Conservation (phyloP, 2,329 filamentous ascomycete genomes). For the Ceratocystis destructans region DNA sequence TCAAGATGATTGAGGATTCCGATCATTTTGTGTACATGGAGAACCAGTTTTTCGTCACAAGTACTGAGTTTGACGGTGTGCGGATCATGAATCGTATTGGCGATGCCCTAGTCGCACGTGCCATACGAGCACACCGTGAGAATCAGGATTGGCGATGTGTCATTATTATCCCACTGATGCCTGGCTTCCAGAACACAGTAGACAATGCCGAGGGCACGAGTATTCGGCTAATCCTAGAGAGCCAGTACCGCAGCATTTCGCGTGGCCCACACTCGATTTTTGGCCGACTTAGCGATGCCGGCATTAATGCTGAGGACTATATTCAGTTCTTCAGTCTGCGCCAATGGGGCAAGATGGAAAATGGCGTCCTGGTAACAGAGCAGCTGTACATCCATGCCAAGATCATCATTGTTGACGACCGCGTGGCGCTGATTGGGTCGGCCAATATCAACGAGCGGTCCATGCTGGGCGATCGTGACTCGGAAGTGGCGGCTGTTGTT, state of each 20-base stretch:
- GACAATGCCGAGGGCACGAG: conserved; percentile 89
- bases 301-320: conserved; percentile 87
- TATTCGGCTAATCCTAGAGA: conserved; percentile 90
- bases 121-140: conserved; percentile 69
- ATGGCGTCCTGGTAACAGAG: conserved; percentile 76
- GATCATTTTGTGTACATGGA: conserved; percentile 98
- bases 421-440: conserved; percentile 84
- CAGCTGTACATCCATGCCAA: conserved; percentile 98
- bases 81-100: conserved; percentile 88
- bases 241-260: conserved; percentile 91
- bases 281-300: conserved; percentile 60
- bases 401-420: conserved; percentile 88
- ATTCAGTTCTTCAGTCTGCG: conserved; percentile 89
- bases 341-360: conserved; percentile 83
- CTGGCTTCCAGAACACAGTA: conserved; percentile 96
- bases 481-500: conserved; percentile 79
- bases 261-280: conserved; percentile 88
- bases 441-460: conserved; percentile 98
- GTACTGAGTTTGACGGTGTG: conserved; percentile 72
- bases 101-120: conserved; percentile 84
- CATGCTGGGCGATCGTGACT: conserved; percentile 83
- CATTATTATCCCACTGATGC: conserved; percentile 87
- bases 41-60: conserved; percentile 97
- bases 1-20: conserved; percentile 86
- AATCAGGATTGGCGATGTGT: conserved; percentile 82